Conservation (phyloP, 1,284 basidiomycete genomes). For the Austroboletus niveus region DNA sequence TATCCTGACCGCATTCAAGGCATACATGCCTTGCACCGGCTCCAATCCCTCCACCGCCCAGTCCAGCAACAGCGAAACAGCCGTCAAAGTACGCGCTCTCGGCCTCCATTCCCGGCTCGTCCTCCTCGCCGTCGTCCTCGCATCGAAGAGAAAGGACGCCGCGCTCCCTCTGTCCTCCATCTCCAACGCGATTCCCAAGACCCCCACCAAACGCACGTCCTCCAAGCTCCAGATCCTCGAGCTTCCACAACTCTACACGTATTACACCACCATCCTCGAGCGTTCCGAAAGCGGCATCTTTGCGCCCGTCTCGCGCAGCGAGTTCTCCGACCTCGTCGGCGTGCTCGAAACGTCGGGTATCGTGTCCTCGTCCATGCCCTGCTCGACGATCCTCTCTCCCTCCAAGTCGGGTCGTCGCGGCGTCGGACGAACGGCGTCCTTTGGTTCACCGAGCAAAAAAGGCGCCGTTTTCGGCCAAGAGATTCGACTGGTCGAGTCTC, state of each 20-base stretch:
- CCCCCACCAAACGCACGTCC: constrained; percentile 54
- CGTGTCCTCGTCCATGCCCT: constrained; percentile 38
- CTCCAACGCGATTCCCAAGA: constrained; percentile 34
- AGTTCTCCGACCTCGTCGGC: constrained; percentile 69
- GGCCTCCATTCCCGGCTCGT: constrained; percentile 72
- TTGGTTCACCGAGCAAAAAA: constrained; percentile 44
- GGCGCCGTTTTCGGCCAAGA: constrained; percentile 45
- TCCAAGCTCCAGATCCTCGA: constrained; percentile 45
- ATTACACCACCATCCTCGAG: constrained; percentile 58
- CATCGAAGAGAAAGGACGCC: constrained; percentile 56
- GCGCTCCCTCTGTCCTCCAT: constrained; percentile 49
- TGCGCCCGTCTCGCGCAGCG: constrained; percentile 65
- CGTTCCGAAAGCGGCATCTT: constrained; percentile 55
- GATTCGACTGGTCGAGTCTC: constrained; percentile 52
- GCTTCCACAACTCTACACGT: constrained; percentile 56
- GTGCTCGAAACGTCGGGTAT: constrained; percentile 73
- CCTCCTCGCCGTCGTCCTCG: constrained; percentile 61
- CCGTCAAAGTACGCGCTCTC: constrained; percentile 61
- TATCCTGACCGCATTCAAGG: constrained; percentile 66
- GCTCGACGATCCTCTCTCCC: constrained; percentile 37
- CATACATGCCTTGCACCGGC: constrained; percentile 53
- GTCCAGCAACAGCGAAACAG: constrained; percentile 56
- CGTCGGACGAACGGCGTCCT: constrained; percentile 58
- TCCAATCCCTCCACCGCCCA: constrained; percentile 20
- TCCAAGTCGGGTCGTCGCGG: constrained; percentile 43